A percentile compares a stretch with the other conserved stretches of the same genome.
Conservation (phyloP, 2,329 filamentous ascomycete species). For the Diaporthe nobilis region DNA sequence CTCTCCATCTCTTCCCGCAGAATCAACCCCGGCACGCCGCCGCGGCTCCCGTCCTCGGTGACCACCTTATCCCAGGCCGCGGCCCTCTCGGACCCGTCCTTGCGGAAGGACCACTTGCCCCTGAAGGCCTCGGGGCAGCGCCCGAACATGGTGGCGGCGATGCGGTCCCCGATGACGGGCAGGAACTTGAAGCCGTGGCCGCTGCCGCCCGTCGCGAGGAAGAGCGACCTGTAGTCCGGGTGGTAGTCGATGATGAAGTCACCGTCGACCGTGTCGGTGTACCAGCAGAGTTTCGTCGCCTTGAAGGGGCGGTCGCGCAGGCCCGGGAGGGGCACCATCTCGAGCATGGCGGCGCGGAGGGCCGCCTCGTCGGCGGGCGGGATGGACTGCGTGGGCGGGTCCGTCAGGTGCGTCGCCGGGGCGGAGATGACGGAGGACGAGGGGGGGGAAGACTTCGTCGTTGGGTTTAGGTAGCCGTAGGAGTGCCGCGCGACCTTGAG, state of each 20-base stretch:
- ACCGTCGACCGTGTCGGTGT: conserved; percentile 79
- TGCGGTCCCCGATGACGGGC: conserved; percentile 74
- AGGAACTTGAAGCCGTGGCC: conserved; percentile 80
- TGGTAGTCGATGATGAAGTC: conserved; percentile 82
- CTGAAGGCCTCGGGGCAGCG: conserved; percentile 65
- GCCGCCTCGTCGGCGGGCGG: conserved; percentile 73
- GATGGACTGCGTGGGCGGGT: conserved; percentile 60
- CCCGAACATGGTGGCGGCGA: conserved; percentile 68
- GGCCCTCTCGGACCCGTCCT: conserved; percentile 55
- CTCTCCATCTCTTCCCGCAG: conserved; percentile 60
- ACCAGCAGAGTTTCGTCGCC: conserved; percentile 79
- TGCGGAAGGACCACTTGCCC: conserved; percentile 75
- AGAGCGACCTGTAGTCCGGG: conserved; percentile 70
- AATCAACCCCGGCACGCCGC: conserved; percentile 61
- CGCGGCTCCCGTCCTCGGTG: conserved; percentile 68
- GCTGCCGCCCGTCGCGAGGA: conserved; percentile 74
- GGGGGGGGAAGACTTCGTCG: conserved; percentile 41
- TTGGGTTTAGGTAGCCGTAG: conserved; percentile 75
- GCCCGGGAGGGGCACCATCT: conserved; percentile 70
- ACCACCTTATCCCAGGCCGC: conserved; percentile 56
- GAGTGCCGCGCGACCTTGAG: conserved; percentile 80
- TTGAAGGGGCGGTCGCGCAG: conserved; percentile 73
- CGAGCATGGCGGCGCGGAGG: conserved; percentile 71
- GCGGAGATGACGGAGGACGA: conserved; percentile 50
- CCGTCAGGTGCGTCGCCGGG: conserved; percentile 64